Conservation (phyloP, 2,329 filamentous ascomycete species). For the Aureobasidium sp. region DNA sequence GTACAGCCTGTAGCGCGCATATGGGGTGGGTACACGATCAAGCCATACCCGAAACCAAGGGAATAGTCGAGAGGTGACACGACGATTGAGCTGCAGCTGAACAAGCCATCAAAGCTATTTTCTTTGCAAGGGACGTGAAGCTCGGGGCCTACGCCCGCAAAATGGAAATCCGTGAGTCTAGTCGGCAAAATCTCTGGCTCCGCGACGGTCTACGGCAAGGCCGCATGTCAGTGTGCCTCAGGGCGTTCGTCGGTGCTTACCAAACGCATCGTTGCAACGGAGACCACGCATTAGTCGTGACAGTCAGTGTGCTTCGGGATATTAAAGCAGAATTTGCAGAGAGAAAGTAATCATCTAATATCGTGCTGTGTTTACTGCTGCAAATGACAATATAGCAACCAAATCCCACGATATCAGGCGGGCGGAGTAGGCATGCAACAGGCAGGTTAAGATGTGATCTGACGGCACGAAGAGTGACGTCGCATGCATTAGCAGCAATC, state of each 20-base stretch:
- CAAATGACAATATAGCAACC: neutral
- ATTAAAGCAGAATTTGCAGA: constrained; percentile 7
- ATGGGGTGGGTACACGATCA: neutral
- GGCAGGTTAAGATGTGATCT: constrained; percentile 2
- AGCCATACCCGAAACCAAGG: constrained; percentile 3
- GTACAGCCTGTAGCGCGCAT: neutral
- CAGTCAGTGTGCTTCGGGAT: neutral
- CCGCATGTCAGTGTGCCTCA: constrained; percentile 3
- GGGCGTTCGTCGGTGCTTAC: constrained; percentile 9
- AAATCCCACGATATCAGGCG: neutral
- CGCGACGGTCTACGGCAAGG: constrained; percentile 3
- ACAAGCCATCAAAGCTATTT: constrained; percentile 2
- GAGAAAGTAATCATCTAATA: neutral
- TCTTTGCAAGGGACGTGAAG: neutral
- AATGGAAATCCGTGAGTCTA: neutral
- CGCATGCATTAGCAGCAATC: constrained; percentile 3
- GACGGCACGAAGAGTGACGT: constrained; percentile 9
- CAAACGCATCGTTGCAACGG: constrained; percentile 11
- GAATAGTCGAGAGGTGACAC: constrained; percentile 2
- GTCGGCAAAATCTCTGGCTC: constrained; percentile 7
- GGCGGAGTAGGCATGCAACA: neutral
- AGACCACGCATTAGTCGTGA: constrained; percentile 1
- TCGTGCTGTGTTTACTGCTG: constrained; percentile 2
- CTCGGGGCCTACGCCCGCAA: neutral
- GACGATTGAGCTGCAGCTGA: constrained; percentile 1